Base-by-base conservation (phyloP, 768 basidiomycete species). In the Lactarius trivialis region DNA sequence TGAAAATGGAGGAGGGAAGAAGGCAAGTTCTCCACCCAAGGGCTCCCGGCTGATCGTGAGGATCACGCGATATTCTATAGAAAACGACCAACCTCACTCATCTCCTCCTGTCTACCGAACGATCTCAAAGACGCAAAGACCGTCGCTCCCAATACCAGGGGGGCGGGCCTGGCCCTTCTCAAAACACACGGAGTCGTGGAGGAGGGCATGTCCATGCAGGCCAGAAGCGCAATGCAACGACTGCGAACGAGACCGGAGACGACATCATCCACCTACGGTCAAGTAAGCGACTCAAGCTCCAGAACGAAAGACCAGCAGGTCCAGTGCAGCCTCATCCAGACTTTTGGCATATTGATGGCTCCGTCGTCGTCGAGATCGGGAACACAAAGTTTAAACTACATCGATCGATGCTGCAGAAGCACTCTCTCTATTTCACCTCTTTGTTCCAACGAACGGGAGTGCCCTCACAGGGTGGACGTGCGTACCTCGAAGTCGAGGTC, bases 331-430 rank as follows among this genome's bases (percentile, higher is more conserved):
- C 41, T 4, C 70, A 71, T 53, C 56, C 58, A 0, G 58, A 60
- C 19, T 70, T 75, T 54, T 77, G 77, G 76, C 65, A 73, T 28
- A 68, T 70, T 24, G 76, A 76, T 58, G 77, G 76, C 1, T 71
- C 71, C 8, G 67, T 76, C 1, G 68, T 76, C 39, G 52, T 80
- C 9, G 71, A 75, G 50, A 62, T 76, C n/a, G 65, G 70, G n/a
- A 66, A 70, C 21, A 71, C 68, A 4, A 68, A 73, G 36, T 78
- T 77, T 66, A 70, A 68, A 21, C 63, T 79, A 17, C 73, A 76
- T n/a, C 68, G 73, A 19, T 74, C 73, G 55, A 70, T 68, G n/a
- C 71, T 79, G 6, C 60, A 68, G 14, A 66, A 61, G 36, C 64
- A 73, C 14, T 75, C 75, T 3, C 61, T 55, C 8, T 78, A 72